phyloP scores from a whole-genome alignment of 2,329 filamentous ascomycete species.

The Arachnomyces sp. region DNA sequence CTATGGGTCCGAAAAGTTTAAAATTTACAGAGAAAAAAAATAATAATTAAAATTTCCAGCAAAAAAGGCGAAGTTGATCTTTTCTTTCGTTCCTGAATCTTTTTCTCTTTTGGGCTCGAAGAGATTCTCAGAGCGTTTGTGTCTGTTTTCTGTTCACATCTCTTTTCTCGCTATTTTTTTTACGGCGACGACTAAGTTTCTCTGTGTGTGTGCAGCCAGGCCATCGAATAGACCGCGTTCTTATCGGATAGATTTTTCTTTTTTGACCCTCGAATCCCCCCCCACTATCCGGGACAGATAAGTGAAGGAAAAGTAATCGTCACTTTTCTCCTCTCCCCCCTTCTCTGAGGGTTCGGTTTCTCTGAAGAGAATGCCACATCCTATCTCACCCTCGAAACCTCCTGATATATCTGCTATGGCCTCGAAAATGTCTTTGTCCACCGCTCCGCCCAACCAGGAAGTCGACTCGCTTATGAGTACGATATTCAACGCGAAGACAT shows the following conservation, averaged over 20 bases:
- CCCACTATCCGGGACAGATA: not conserved
- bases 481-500: constrained; percentile 63
- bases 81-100: constrained; percentile 2
- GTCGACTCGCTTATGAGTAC: constrained; percentile 57
- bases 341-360: not conserved
- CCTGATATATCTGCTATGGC: constrained; percentile 39
- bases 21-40: too few relatives aligned
- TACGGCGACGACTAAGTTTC: too few relatives aligned
- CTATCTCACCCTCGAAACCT: constrained; percentile 31
- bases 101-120: constrained; percentile 9
- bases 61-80: not conserved
- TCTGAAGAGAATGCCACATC: constrained; percentile 41
- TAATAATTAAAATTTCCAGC: constrained; percentile 3
- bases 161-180: too few relatives aligned
- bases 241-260: not conserved
- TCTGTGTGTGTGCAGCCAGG: too few relatives aligned
- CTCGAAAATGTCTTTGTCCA: constrained; percentile 40
- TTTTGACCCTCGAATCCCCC: not conserved
- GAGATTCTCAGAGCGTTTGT: too few relatives aligned
- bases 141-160: too few relatives aligned
- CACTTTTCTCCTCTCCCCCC: not conserved
- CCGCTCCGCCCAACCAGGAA: constrained; percentile 58
- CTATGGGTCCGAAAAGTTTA: too few relatives aligned
- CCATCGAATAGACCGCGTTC: not conserved
- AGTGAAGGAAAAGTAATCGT: not conserved